Percentiles rank a stretch among this genome's conserved stretches.
Conservation (phyloP, 2,329 filamentous ascomycete genomes). For the Microdochium paspali region DNA sequence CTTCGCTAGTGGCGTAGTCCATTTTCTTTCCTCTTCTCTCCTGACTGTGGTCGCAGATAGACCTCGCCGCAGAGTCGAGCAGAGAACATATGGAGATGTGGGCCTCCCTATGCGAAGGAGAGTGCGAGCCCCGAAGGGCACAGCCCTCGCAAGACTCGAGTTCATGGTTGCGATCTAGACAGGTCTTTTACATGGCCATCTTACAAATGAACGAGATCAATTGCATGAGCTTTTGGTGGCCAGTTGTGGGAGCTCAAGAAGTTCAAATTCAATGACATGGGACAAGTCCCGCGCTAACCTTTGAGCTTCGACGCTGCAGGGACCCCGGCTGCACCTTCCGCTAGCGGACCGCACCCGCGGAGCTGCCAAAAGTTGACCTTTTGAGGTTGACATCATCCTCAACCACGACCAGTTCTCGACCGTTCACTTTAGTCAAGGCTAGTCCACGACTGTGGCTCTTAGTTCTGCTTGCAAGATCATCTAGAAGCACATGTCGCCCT, state of each 20-base stretch:
- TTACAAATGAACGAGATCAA: too few relatives aligned
- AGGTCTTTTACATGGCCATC: neutral
- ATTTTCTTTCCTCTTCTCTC: constrained; percentile 46
- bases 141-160: neutral
- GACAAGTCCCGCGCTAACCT: neutral
- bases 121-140: neutral
- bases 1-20: constrained; percentile 89
- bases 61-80: constrained; percentile 9
- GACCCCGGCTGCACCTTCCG: neutral
- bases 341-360: neutral
- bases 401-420: neutral
- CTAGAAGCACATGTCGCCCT: too few relatives aligned
- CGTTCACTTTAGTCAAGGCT: too few relatives aligned
- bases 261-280: too few relatives aligned
- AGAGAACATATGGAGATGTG: neutral
- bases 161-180: neutral
- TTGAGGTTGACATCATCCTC: neutral
- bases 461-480: too few relatives aligned
- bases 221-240: too few relatives aligned
- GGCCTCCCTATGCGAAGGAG: neutral
- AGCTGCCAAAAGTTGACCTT: neutral
- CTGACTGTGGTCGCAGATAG: constrained; percentile 17
- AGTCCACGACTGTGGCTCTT: too few relatives aligned
- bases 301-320: neutral
- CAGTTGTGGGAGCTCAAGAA: too few relatives aligned